Conservation (phyloP, 1,284 basidiomycete genomes). For the Pascua guehoae region DNA sequence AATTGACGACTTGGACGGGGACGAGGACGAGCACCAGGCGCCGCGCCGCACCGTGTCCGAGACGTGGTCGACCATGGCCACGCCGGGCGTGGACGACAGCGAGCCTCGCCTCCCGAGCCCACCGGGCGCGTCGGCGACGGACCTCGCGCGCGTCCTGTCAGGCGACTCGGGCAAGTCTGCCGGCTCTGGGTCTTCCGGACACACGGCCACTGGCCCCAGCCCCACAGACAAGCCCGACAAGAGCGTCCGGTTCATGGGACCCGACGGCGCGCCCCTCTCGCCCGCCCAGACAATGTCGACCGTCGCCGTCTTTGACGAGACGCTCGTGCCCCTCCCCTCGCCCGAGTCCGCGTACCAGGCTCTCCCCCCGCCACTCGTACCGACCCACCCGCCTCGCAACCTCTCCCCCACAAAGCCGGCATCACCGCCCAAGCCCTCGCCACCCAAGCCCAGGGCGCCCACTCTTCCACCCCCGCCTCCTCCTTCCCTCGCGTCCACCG, state of each 20-base stretch:
- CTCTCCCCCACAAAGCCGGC: constrained; percentile 13
- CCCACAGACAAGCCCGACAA: constrained; percentile 24
- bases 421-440: neutral
- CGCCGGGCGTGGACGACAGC: constrained; percentile 37
- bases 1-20: constrained; percentile 4
- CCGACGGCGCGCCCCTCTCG: constrained; percentile 45
- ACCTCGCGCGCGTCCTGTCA: too few species aligned
- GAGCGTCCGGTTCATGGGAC: constrained; percentile 45
- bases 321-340: constrained; percentile 42
- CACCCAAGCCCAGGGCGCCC: neutral
- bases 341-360: constrained; percentile 13
- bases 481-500: neutral
- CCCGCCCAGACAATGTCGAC: constrained; percentile 37
- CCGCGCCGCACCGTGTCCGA: constrained; percentile 7
- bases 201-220: too few species aligned
- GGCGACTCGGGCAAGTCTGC: too few species aligned
- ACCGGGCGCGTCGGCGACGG: too few species aligned
- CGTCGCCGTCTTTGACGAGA: constrained; percentile 34
- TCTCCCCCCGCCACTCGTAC: neutral
- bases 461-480: neutral
- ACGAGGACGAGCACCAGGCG: too few species aligned
- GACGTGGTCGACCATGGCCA: constrained; percentile 44
- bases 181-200: too few species aligned
- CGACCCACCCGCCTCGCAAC: too few species aligned
- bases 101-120: neutral